Evolutionary conservation across 768 basidiomycete species (phyloP), one percentile per base, ranked within the genome.

Genomic region (Tephrocybe sp.): DNA sequence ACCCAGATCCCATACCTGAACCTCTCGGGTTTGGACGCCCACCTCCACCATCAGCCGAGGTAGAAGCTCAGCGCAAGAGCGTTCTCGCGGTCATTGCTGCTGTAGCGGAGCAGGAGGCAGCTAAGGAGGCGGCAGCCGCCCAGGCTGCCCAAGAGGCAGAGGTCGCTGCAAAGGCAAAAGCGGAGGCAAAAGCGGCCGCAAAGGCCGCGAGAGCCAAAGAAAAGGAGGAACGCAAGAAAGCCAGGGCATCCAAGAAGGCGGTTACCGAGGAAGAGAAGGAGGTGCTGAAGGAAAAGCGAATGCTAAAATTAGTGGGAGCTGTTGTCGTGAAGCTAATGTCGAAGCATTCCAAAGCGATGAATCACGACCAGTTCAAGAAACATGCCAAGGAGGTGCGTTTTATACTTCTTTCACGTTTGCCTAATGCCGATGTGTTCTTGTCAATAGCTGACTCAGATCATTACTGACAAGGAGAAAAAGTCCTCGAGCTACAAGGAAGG

Each of bases 381-480:
- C 84, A 97, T 62, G 97, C 97, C 2, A 92, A 93, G 64, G 92
- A 97, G 81, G 95, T 92, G 54, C 52, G 78, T 61, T 23, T 18
- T 8, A n/a, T 16, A 24, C 25, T 39, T 38, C 37, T 22, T 40
- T 25, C 31, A 5, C 40, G 33, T 7, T 42, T 3, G 29, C 13
- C 16, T 16, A 18, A n/a, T 15, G 8, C 8, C 31, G 25, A 24
- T 42, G 42, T 19, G 11, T 9, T 21, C 15, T 53, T 31, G 4
- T 7, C 16, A 5, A 45, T 12, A 97, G 94, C 73, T 97, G 53
- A 93, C 93, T 0, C 78, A 87, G 50, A 64, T 91, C 43, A 87
- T 99, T 49, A 77, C 85, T n/a, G 88, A 94, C 43, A 97, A 97
- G 67, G 95, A 99, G 74, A 95, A 95, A 68, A 95, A 93, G 64